Evolutionary conservation across 768 basidiomycete species (phyloP).

Genomic region (Kondoa subrosea): DNA sequence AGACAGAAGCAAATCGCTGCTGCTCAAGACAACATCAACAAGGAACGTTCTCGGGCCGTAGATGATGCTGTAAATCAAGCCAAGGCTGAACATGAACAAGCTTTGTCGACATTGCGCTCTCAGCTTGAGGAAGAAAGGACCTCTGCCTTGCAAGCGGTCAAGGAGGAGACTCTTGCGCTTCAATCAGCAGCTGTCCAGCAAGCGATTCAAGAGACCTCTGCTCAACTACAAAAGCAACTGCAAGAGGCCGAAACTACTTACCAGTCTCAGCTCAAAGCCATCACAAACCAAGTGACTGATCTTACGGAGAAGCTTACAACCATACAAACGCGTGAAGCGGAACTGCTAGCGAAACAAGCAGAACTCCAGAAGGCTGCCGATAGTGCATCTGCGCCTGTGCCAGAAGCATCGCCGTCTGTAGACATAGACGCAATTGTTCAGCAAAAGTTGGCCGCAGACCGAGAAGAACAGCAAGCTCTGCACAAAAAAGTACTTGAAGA

Average conservation of each 20-base stretch:
- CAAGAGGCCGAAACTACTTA: neutral
- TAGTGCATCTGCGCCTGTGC: slow-evolving; percentile 39
- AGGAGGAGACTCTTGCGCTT: slow-evolving; percentile 37
- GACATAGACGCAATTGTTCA: neutral
- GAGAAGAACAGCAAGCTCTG: neutral
- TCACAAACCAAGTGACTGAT: slow-evolving; percentile 41
- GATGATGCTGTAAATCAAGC: slow-evolving; percentile 34
- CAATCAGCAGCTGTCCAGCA: slow-evolving; percentile 27
- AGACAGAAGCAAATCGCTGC: slow-evolving; percentile 12
- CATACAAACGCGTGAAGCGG: slow-evolving; percentile 37
- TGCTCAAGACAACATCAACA: slow-evolving; percentile 20
- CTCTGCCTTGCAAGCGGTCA: slow-evolving; percentile 48
- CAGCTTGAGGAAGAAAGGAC: slow-evolving; percentile 42
- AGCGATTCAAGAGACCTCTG: slow-evolving; percentile 47
- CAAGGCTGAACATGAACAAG: neutral
- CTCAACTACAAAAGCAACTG: slow-evolving; percentile 39
- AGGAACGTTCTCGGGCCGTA: slow-evolving; percentile 9
- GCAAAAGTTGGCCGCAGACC: slow-evolving; percentile 27
- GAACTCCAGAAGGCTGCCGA: slow-evolving; percentile 38
- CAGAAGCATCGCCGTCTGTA: neutral
- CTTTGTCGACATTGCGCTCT: neutral
- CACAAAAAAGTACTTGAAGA: slow-evolving; percentile 32
- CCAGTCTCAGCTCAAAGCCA: slow-evolving; percentile 42
- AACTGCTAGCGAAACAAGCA: slow-evolving; percentile 21
- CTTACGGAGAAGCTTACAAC: neutral